Evolutionary conservation across 106 monocot genomes (phyloP).

Genomic region (Iris macrosiphon): DNA sequence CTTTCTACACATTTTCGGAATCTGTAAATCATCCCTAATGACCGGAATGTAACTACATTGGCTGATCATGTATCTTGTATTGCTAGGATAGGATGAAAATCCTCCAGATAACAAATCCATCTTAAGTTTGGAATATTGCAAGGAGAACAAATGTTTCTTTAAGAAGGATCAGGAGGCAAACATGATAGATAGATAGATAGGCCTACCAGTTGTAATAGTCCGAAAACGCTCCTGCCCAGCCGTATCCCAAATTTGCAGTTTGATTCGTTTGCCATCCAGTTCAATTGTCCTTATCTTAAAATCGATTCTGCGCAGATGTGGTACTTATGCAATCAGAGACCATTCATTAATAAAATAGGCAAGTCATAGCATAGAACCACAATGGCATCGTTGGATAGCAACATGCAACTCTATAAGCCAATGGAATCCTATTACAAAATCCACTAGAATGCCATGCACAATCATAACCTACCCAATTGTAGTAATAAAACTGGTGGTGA

Average conservation of each 20-base stretch:
- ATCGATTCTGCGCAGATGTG: conserved; percentile 49
- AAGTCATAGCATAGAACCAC: not conserved
- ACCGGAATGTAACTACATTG: not conserved
- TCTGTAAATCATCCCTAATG: no score
- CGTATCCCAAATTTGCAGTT: conserved; percentile 68
- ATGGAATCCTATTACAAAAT: not conserved
- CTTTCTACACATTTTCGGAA: no score
- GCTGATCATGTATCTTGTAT: no score
- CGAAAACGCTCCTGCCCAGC: conserved; percentile 61
- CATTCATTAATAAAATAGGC: not conserved
- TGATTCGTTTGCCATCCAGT: conserved; percentile 61
- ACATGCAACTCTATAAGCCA: not conserved
- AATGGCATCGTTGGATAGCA: not conserved
- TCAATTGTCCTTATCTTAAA: conserved; percentile 67
- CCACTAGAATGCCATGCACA: not conserved
- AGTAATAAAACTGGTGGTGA: conserved; percentile 22
- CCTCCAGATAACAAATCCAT: no score
- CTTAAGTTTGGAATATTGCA: no score
- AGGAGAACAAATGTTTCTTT: no score
- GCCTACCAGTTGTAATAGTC: conserved; percentile 48
- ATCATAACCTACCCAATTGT: conserved; percentile 10
- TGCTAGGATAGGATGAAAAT: no score
- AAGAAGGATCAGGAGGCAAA: not conserved
- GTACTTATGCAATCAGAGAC: not conserved
- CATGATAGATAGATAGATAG: not conserved